Evolutionary conservation across 139 green algal genomes (phyloP).

Genomic region (Coelastrella sp.): DNA sequence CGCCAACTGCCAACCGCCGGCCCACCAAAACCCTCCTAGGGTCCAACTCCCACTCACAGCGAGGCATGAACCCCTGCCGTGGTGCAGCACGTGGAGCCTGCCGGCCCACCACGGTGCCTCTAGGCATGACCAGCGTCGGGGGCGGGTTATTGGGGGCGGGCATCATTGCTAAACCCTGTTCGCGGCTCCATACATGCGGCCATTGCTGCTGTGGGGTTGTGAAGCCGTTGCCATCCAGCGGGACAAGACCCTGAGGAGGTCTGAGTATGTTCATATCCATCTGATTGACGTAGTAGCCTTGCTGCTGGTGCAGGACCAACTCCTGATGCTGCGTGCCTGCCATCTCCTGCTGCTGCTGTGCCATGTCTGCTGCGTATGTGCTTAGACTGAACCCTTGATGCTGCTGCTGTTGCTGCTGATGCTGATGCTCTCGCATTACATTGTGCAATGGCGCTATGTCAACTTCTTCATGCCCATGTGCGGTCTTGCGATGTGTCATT

Average conservation of each 20-base stretch:
- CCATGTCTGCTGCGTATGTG: neutral
- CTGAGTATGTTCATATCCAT: constrained; percentile 27
- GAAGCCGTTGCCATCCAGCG: neutral
- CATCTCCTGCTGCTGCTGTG: neutral
- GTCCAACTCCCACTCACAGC: constrained; percentile 70
- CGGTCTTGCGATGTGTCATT: constrained; percentile 6
- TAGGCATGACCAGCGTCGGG: neutral
- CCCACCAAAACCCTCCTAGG: constrained; percentile 56
- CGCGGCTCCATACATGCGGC: neutral
- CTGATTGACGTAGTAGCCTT: neutral
- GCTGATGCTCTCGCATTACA: neutral
- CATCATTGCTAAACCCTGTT: neutral
- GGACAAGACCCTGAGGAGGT: constrained; percentile 7
- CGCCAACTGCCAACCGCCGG: constrained; percentile 67
- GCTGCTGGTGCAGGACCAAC: constrained; percentile 1
- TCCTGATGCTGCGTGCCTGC: neutral
- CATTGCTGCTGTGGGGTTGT: constrained; percentile 8
- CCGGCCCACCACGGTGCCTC: neutral
- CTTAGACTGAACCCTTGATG: neutral
- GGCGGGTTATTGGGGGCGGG: neutral
- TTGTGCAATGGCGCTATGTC: neutral
- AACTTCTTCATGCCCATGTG: constrained; percentile 39
- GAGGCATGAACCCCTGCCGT: neutral
- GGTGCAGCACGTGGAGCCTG: neutral
- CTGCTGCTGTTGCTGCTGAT: neutral